Conservation (phyloP, 2,329 filamentous ascomycete genomes). For the Xylariaceae sp. region DNA sequence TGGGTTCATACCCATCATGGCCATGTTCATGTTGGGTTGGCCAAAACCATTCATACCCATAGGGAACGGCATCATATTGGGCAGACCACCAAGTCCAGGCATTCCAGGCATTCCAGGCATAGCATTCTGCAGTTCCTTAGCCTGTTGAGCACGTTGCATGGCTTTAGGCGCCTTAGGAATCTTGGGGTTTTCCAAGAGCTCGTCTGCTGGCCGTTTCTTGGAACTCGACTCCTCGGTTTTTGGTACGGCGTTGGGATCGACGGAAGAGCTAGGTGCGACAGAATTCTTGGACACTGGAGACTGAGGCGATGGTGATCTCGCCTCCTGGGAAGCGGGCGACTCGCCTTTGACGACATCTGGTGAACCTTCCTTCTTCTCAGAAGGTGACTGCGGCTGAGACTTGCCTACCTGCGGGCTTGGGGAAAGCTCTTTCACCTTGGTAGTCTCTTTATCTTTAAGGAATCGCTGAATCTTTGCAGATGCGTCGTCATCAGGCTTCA, state of each 20-base stretch:
- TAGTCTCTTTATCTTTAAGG: conserved; percentile 51
- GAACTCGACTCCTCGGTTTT: conserved; percentile 28
- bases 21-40: conserved; percentile 36
- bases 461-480: conserved; percentile 74
- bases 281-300: conserved; percentile 22
- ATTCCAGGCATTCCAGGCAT: conserved; percentile 32
- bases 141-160: conserved; percentile 50
- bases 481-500: conserved; percentile 75
- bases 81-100: conserved; percentile 38
- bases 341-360: conserved; percentile 32
- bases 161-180: conserved; percentile 61
- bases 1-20: conserved; percentile 36
- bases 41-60: conserved; percentile 37
- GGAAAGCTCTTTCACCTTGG: conserved; percentile 40
- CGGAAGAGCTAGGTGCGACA: conserved; percentile 24
- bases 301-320: conserved; percentile 29
- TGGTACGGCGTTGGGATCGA: conserved; percentile 20
- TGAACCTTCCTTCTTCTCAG: conserved; percentile 33
- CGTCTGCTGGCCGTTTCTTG: conserved; percentile 81
- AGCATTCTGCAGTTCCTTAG: conserved; percentile 44
- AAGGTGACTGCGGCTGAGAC: conserved; percentile 26
- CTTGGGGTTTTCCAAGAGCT: conserved; percentile 58
- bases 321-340: conserved; percentile 27
- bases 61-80: conserved; percentile 40
- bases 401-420: conserved; percentile 41